Evolutionary conservation across 2,329 filamentous ascomycete species (phyloP).

Genomic region (Microdochium trichocladiopsis): DNA sequence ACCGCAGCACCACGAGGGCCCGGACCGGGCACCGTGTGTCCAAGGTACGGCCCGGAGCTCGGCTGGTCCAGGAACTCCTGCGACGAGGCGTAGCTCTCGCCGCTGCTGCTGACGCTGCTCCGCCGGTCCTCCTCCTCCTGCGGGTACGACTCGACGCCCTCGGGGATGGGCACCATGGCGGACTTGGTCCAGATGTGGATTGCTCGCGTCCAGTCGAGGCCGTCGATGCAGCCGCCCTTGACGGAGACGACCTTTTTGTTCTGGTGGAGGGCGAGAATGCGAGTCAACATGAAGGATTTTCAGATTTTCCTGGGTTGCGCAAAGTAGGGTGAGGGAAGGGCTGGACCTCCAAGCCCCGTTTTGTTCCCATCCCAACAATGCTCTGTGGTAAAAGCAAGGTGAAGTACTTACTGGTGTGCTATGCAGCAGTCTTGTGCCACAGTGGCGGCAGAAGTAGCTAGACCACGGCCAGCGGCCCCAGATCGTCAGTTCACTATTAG

Average conservation of each 20-base stretch:
- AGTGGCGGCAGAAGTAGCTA: slow-evolving; percentile 61
- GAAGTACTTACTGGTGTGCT: slow-evolving; percentile 40
- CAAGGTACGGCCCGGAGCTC: background rate
- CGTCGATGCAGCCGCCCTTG: slow-evolving; percentile 61
- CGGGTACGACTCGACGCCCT: slow-evolving; percentile 49
- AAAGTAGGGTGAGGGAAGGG: background rate
- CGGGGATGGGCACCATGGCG: slow-evolving; percentile 63
- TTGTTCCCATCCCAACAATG: background rate
- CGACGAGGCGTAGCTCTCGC: slow-evolving; percentile 31
- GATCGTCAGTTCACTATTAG: slow-evolving; percentile 1
- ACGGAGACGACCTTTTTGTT: slow-evolving; percentile 55
- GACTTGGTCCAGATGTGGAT: slow-evolving; percentile 63
- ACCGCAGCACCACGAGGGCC: no score
- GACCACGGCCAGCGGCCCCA: no score
- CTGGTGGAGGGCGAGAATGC: slow-evolving; percentile 17
- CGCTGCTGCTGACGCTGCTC: slow-evolving; percentile 2
- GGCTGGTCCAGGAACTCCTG: slow-evolving; percentile 44
- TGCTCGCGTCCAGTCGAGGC: slow-evolving; percentile 51
- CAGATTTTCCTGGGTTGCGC: background rate
- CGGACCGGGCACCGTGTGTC: background rate
- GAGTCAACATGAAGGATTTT: background rate
- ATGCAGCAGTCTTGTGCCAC: slow-evolving; percentile 61
- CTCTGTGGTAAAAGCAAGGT: background rate
- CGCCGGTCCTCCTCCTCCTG: slow-evolving; percentile 37
- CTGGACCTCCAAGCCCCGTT: background rate